Evolutionary conservation across 306 rosid genomes (phyloP), one percentile per base, ranked within the genome.

Genomic region (Sechiopsis laciniata): DNA sequence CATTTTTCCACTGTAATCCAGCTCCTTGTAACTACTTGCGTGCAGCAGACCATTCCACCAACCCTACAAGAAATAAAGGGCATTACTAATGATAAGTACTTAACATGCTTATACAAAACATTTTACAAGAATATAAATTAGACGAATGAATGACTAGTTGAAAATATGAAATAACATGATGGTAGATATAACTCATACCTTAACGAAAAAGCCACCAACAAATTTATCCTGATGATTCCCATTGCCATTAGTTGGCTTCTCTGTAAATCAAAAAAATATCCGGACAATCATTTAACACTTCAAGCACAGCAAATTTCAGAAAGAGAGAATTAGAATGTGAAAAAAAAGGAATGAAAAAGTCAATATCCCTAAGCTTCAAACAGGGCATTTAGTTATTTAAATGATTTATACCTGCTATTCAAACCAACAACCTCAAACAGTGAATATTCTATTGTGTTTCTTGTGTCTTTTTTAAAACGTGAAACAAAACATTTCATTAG

Each of bases 21-120:
- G 78, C 87, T 94, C 95, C 81, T 79, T 87, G 82, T 84, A 94
- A 70, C 84, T 91, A 54, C 83, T 87, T 65, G 78, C 95, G 64
- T 80, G 96, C 57, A 94, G 85, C 81, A 91, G 88, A 79, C 84
- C 96, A 74, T 88, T 89, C 96, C 97, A 94, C 98, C 98, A 94
- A 81, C 80, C 95, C 98, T 94, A 87, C 59, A 82, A 85, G 64
- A 26, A 64, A 78, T 24, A 53, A 58, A 22, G 46, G 78, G 75
- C 69, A 70, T 75, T 75, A 68, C 22, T 52, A 63, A 24, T 46
- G 56, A 7, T 65, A 65, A 65, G 50, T 65, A 10, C 50, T 67
- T 45, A 21, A 50, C 37, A 67, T 45, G 15, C 24, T 63, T 35
- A 42, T n/a, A 14, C 72, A 11, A 66, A 46, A 66, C 35, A 42